A percentile compares a stretch with the other conserved stretches of the same genome.
phyloP scores from a whole-genome alignment of 1,139 yeast genomes.

The Pneumocystis jirovecii region DNA sequence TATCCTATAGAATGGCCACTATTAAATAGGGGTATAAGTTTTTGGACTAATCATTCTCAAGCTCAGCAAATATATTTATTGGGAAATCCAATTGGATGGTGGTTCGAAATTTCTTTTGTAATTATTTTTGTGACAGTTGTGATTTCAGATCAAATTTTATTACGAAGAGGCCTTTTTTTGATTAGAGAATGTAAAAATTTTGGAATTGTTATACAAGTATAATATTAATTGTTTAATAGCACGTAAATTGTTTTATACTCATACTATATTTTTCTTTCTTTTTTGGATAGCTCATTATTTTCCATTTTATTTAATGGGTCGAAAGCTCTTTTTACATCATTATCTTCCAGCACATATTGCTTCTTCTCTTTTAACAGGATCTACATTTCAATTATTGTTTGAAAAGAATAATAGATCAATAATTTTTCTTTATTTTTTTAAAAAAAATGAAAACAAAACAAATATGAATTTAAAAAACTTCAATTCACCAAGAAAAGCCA shows the following conservation, averaged over 20 bases:
- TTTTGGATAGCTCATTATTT: constrained; percentile 85
- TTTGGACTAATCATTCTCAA: constrained; percentile 68
- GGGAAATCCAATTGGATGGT: constrained; percentile 87
- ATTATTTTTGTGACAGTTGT: constrained; percentile 49
- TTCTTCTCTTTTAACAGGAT: constrained; percentile 74
- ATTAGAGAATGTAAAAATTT: constrained; percentile 35
- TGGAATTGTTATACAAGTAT: background rate
- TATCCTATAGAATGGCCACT: constrained; percentile 93
- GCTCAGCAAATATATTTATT: constrained; percentile 70
- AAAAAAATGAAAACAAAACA: constrained; percentile 12
- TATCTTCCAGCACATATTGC: constrained; percentile 90
- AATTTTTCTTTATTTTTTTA: background rate
- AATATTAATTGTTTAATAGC: constrained; percentile 25
- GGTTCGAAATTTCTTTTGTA: constrained; percentile 62
- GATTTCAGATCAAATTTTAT: constrained; percentile 61
- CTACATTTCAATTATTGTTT: constrained; percentile 48
- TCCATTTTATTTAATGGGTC: constrained; percentile 81
- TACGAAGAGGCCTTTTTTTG: constrained; percentile 44
- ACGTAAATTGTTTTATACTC: constrained; percentile 61
- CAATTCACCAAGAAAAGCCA: background rate
- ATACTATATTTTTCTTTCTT: constrained; percentile 66
- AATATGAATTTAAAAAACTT: constrained; percentile 19
- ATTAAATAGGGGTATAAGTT: constrained; percentile 78
- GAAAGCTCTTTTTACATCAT: constrained; percentile 90
- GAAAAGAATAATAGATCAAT: background rate